Percentiles rank a stretch among this genome's conserved stretches.
phyloP scores from a whole-genome alignment of 1,284 basidiomycete species.

The Acaromyces ingoldii region DNA sequence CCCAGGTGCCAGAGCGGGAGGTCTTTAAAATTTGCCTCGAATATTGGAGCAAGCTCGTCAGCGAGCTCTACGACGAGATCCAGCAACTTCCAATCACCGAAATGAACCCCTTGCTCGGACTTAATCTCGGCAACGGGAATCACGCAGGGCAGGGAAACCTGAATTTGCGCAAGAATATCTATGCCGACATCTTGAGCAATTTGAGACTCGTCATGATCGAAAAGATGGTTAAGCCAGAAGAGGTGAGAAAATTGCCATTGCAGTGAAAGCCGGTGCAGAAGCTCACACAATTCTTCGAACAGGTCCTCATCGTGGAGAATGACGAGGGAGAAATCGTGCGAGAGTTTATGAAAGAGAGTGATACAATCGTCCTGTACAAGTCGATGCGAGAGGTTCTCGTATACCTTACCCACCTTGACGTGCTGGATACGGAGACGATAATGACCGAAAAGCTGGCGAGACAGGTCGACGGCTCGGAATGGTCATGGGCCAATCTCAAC shows the following conservation, averaged over 20 bases:
- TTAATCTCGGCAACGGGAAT: constrained; percentile 61
- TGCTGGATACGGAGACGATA: constrained; percentile 91
- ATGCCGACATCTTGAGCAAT: constrained; percentile 86
- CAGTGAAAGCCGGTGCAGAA: constrained; percentile 54
- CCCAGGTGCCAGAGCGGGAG: constrained; percentile 95
- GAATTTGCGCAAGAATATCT: constrained; percentile 77
- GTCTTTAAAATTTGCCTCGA: constrained; percentile 99
- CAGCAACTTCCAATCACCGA: constrained; percentile 87
- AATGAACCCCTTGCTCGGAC: constrained; percentile 84
- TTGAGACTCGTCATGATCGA: constrained; percentile 94
- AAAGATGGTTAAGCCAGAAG: constrained; percentile 99
- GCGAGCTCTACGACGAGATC: constrained; percentile 94
- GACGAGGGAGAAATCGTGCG: constrained; percentile 99
- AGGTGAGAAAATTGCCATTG: constrained; percentile 54
- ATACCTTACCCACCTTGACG: constrained; percentile 95
- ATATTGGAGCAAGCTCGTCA: constrained; percentile 97
- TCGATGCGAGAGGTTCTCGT: constrained; percentile 90
- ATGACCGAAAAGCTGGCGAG: constrained; percentile 81
- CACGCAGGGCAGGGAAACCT: constrained; percentile 11
- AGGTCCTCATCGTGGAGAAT: constrained; percentile 92
- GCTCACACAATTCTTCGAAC: not conserved
- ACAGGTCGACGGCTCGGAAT: constrained; percentile 95
- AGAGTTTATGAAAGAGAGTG: constrained; percentile 98
- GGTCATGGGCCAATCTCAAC: constrained; percentile 99
- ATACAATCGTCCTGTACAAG: constrained; percentile 98